Base-by-base conservation (phyloP, 2,329 filamentous ascomycete species). In the Diaporthe amygdali region DNA sequence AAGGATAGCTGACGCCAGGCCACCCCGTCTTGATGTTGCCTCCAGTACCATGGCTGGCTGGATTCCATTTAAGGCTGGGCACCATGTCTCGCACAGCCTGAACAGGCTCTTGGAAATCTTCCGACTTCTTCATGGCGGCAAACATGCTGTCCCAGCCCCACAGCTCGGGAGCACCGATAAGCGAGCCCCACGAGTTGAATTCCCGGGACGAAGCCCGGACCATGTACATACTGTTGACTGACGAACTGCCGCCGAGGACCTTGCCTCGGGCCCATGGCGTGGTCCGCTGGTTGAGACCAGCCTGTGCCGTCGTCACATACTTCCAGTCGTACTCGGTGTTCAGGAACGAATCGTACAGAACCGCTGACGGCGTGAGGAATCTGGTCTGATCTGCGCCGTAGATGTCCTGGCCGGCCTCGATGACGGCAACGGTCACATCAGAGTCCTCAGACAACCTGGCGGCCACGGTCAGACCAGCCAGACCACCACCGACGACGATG, bases 381-480 rank as follows among this genome's bases (percentile, higher is more conserved):
- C 66, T 73, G 14, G 46, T 47, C 22, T 73, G 59, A 32, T 71
- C 61, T 9, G 66, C 64, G 49, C 70, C 72, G 15, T 73, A 73
- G 52, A 73, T 71, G 17, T 68, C 69, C 17, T 47, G 52, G 27
- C 72, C 72, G 15, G 72, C 72, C 49, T 73, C 72, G 41, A 73
- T 49, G 15, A 73, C 72, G 5, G 72, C 72, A 5, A 73, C 72
- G 12, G 68, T 71, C 27, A 68, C 66, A 74, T 73, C 69, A 20
- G 70, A 47, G 66, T 78, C 71, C 63, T 77, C 77, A 15, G 77
- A 75, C 30, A 78, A 66, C 55, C 77, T 74, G 51, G 78, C 77
- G 7, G 74, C 77, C 27, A 78, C 76, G 3, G 76, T 74, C 10
- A 78, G 69, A 10, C 77, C 77, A 5, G 68, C 64, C 8, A 66